phyloP scores from a whole-genome alignment of 139 green algal species.

The Chlorella ohadii region DNA sequence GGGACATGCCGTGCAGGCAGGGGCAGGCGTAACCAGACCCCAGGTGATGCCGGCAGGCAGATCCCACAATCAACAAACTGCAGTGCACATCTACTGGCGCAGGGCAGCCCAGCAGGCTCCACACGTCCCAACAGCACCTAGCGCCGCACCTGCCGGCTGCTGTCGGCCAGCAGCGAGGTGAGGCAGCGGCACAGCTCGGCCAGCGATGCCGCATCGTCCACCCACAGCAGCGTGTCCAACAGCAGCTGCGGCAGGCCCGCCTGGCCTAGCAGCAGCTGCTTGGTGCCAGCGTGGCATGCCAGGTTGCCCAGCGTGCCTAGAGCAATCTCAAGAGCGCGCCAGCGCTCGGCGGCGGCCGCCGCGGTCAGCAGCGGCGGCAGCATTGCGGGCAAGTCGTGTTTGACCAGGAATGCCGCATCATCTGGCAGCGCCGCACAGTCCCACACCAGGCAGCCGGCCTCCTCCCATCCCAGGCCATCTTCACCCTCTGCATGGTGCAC shows the following conservation, averaged over 20 bases:
- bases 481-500: background rate
- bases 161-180: background rate
- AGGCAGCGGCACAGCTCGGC: constrained; percentile 1
- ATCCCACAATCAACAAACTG: no score
- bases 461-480: background rate
- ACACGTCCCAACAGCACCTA: no score
- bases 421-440: background rate
- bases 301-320: constrained; percentile 21
- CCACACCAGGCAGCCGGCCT: constrained; percentile 20
- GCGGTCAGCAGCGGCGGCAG: constrained; percentile 1
- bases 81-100: no score
- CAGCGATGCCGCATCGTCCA: constrained; percentile 14
- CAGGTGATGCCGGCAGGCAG: no score
- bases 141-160: background rate
- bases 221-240: constrained; percentile 6
- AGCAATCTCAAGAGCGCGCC: constrained; percentile 12
- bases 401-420: constrained; percentile 7
- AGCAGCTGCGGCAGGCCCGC: background rate
- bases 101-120: no score
- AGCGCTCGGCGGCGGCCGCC: background rate
- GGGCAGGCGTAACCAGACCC: no score
- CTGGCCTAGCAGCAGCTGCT: background rate
- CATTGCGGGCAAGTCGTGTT: background rate
- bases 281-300: background rate
- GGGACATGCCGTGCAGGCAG: background rate